Base-by-base conservation (phyloP, 176 grass and related monocot genomes). In the Bonia amplexicaulis region DNA sequence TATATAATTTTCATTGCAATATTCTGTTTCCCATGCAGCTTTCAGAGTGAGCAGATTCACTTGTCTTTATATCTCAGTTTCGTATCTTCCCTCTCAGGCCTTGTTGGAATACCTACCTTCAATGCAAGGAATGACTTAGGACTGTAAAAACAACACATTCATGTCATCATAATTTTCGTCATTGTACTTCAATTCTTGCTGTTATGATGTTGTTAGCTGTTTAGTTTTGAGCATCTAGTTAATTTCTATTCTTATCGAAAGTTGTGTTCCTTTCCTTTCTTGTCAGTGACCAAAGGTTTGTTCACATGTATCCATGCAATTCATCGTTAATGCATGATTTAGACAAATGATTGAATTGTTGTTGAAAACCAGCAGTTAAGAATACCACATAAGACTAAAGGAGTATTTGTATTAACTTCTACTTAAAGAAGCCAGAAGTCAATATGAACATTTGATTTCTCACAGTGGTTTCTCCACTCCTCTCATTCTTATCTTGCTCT, bases 61-160 rank as follows among this genome's bases (percentile, higher is more conserved):
- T 47, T 98, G 15, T 98, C 91, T 46, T 70, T 98, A 73, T 98
- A 98, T 86, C 89, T 98, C 65, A 98, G 93, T 48, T 89, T 91
- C 16, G 74, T 90, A 64, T 95, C 87, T 86, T 86, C 88, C 51
- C 78, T 92, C 25, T 88, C 96, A 58, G 73, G 66, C 39, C 87
- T 98, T 77, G 69, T 98, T 76, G 84, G 87, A 80, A 85, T 93
- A 80, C 96, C 96, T 77, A 54, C 49, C 67, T 87, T 93, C 54
- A 91, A 93, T 91, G 96, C 93, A 92, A 65, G 48, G 61, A 73
- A 66, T 68, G 2, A 76, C 55, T 68, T 77, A 16, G 13, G 10
- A 14, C 67, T 54, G 6, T 58, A 35, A 83, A 76, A 88, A 63
- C 5, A 49, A 52, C 6, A 35, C 7, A 27, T 79, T 74, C 12